Evolutionary conservation across 148 eudicot species (phyloP).

Genomic region (Silene conica): DNA sequence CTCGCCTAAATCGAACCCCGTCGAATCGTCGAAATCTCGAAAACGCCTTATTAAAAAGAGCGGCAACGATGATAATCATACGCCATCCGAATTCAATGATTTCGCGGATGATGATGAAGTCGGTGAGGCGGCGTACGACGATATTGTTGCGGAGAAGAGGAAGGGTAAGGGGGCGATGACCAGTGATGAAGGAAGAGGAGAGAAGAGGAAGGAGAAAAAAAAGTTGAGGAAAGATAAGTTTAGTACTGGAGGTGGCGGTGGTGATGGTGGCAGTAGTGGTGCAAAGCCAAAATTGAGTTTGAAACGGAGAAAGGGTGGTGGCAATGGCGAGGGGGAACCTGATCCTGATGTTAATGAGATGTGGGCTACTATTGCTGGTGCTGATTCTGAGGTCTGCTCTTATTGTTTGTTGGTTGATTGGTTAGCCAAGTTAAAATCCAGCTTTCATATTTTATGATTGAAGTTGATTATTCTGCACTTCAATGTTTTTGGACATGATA

Average conservation of each 20-base stretch:
- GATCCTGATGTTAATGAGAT: slow-evolving; percentile 88
- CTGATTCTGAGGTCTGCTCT: slow-evolving; percentile 75
- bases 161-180: slow-evolving; percentile 28
- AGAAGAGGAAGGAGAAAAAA: slow-evolving; percentile 44
- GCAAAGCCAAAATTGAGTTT: slow-evolving; percentile 44
- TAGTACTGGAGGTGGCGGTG: slow-evolving; percentile 16
- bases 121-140: slow-evolving; percentile 20
- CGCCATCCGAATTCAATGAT: slow-evolving; percentile 45
- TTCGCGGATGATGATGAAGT: slow-evolving; percentile 50
- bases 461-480: not conserved
- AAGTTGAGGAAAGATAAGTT: slow-evolving; percentile 41
- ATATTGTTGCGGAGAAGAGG: slow-evolving; percentile 32
- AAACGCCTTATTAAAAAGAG: slow-evolving; percentile 71
- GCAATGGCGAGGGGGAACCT: slow-evolving; percentile 17
- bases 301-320: slow-evolving; percentile 42
- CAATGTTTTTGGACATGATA: not conserved
- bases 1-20: slow-evolving; percentile 45
- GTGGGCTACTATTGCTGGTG: slow-evolving; percentile 96
- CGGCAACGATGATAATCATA: slow-evolving; percentile 17
- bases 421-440: not conserved
- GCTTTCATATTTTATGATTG: not conserved
- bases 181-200: slow-evolving; percentile 35
- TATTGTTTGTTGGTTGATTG: not conserved
- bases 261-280: slow-evolving; percentile 22
- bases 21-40: slow-evolving; percentile 45